phyloP scores from a whole-genome alignment of 805 yeast genomes.

The Wickerhamiella sergipiensis region DNA sequence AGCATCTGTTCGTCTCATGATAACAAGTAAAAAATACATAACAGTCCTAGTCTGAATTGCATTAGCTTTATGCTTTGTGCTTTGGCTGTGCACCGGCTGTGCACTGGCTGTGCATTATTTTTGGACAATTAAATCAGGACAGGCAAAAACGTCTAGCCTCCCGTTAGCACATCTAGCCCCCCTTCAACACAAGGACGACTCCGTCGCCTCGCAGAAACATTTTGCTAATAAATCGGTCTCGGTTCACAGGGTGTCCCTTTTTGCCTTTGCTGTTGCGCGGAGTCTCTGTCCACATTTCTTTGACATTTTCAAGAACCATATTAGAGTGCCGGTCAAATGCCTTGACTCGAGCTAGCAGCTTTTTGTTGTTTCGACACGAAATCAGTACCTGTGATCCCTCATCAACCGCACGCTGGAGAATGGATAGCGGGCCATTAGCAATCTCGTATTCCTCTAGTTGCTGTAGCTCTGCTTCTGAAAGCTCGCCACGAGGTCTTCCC shows the following conservation, averaged over 20 bases:
- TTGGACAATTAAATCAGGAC: too few species aligned
- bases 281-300: conserved; percentile 65
- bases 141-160: too few species aligned
- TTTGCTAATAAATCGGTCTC: conserved; percentile 74
- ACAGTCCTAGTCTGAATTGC: too few species aligned
- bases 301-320: conserved; percentile 82
- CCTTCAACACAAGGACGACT: conserved; percentile 53
- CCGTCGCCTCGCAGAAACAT: conserved; percentile 93
- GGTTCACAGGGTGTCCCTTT: conserved; percentile 48
- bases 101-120: too few species aligned
- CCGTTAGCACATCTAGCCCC: not conserved
- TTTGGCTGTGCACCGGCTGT: too few species aligned
- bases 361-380: conserved; percentile 86
- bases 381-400: conserved; percentile 67
- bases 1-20: too few species aligned
- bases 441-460: conserved; percentile 83
- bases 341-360: conserved; percentile 74
- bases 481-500: conserved; percentile 52
- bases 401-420: conserved; percentile 71
- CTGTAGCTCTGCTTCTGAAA: conserved; percentile 64
- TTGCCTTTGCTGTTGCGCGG: conserved; percentile 54
- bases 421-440: conserved; percentile 77
- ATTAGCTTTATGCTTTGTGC: too few species aligned
- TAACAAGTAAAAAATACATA: too few species aligned
- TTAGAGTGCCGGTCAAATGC: conserved; percentile 96